Conservation (phyloP, 2,329 filamentous ascomycete species). For the Parascedosporium putredinis region DNA sequence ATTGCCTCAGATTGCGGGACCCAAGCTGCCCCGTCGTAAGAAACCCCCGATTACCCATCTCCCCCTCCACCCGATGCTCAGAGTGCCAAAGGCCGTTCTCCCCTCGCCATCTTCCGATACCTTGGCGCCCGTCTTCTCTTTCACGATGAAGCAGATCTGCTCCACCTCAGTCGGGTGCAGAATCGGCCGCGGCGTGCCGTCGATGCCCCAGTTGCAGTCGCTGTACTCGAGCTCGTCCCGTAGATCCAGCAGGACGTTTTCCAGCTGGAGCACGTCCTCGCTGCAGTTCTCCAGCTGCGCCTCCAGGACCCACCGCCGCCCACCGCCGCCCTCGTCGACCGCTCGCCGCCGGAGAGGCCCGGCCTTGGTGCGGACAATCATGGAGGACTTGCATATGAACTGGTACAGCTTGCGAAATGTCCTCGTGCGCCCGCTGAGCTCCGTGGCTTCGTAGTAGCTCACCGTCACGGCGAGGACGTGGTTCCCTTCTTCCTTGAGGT, state of each 20-base stretch:
- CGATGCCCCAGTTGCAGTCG: conserved; percentile 47
- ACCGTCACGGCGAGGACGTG: conserved; percentile 91
- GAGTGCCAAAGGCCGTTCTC: conserved; percentile 61
- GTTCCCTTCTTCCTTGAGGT: conserved; percentile 87
- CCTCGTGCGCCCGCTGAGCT: conserved; percentile 59
- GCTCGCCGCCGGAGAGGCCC: conserved; percentile 43
- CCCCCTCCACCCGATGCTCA: conserved; percentile 83
- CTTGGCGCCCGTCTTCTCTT: conserved; percentile 27
- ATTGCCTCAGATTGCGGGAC: conserved; percentile 25
- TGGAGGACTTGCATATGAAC: conserved; percentile 81
- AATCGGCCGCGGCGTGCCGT: conserved; percentile 36
- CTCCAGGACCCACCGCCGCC: conserved; percentile 63
- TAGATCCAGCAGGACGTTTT: conserved; percentile 48
- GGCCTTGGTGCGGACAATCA: conserved; percentile 86
- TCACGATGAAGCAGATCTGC: conserved; percentile 54
- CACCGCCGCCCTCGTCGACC: conserved; percentile 16
- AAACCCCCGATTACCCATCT: conserved; percentile 82
- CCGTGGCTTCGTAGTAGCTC: conserved; percentile 81
- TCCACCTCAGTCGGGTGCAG: conserved; percentile 54
- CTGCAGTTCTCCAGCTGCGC: conserved; percentile 94
- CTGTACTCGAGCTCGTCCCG: conserved; percentile 38
- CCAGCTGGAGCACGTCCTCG: conserved; percentile 70
- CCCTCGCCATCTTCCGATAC: conserved; percentile 37
- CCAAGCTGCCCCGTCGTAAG: conserved; percentile 78
- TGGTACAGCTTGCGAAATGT: conserved; percentile 95